Evolutionary conservation across 495 filamentous ascomycete genomes (phyloP), one percentile per base, ranked within the genome.

Genomic region (Neurospora intermedia): DNA sequence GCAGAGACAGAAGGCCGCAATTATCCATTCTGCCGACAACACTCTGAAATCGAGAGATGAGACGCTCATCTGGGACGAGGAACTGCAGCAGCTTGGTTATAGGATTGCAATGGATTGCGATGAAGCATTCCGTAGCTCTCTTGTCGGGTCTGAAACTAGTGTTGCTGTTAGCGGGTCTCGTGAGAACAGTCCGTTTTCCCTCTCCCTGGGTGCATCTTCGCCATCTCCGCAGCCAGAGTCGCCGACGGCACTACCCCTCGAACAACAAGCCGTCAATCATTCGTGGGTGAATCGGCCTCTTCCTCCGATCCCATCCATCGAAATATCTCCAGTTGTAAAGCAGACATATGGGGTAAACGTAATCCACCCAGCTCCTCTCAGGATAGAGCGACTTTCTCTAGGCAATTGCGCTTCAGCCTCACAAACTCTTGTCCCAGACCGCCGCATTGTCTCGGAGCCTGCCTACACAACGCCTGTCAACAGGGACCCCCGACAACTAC

Each of bases 81-180:
- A 88, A 74, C 79, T 89, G 39, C 80, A 84, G 35, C 80, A 85
- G n/a, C 80, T 87, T 10, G 84, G 81, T 48, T 78, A 76, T 73
- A 83, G 79, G 43, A 83, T 88, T 45, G 85, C 85, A 31, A 83
- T 83, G 73, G 83, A 87, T 70, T 87, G 84, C 59, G 87, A 88
- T 74, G 93, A 94, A 75, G 94, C 94, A 1, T 98, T 97, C 81
- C 93, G 93, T 75, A 87, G 89, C 35, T 89, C 88, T 43, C 90
- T 90, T 0, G 77, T 91, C 0, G 83, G 86, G 2, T 88, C 73
- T 8, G 84, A 73, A 23, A 73, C 81, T 2, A 74, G 72, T 54
- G 71, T 74, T 0, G 74, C 69, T 11, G 75, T 76, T 41, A 70
- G 69, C 18, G 59, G 74, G 27, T 62, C 75, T 69, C 72, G 77